phyloP scores from a whole-genome alignment of 208 protist genomes.

The Acanthamoeba lenticulata region DNA sequence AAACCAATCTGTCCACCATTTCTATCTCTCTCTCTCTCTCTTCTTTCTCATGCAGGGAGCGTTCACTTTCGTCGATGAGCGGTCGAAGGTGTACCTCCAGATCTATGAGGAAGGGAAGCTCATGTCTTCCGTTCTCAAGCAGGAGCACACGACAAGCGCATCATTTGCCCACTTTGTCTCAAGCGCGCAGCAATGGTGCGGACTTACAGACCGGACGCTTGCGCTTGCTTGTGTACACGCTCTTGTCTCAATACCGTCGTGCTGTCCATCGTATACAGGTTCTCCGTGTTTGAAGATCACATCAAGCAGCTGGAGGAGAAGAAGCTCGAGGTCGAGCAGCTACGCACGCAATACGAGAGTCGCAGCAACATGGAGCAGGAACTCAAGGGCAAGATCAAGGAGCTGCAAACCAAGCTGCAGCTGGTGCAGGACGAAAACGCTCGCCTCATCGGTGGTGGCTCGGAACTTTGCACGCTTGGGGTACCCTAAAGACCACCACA shows the following conservation, averaged over 20 bases:
- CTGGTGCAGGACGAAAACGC: constrained; percentile 46
- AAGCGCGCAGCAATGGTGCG: neutral
- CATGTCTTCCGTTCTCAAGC: neutral
- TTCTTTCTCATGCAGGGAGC: neutral
- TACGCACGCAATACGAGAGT: neutral
- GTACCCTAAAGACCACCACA: too few relatives aligned
- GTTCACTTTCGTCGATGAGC: neutral
- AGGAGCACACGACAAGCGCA: neutral
- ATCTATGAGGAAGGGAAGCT: constrained; percentile 36
- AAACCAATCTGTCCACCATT: neutral
- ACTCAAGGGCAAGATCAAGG: neutral
- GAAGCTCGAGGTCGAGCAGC: constrained; percentile 10
- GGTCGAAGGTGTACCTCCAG: neutral
- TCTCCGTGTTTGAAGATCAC: neutral
- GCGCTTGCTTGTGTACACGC: neutral
- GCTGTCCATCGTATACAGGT: neutral
- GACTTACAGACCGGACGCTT: neutral
- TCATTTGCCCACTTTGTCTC: constrained; percentile 15
- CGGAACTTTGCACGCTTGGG: neutral
- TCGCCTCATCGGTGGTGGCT: constrained; percentile 28
- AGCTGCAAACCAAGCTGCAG: constrained; percentile 19
- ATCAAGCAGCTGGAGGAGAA: constrained; percentile 4
- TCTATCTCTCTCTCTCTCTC: neutral
- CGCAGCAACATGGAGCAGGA: constrained; percentile 5
- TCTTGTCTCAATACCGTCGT: neutral